Evolutionary conservation across 1,284 basidiomycete species (phyloP).

Genomic region (Blastosporella zonata): DNA sequence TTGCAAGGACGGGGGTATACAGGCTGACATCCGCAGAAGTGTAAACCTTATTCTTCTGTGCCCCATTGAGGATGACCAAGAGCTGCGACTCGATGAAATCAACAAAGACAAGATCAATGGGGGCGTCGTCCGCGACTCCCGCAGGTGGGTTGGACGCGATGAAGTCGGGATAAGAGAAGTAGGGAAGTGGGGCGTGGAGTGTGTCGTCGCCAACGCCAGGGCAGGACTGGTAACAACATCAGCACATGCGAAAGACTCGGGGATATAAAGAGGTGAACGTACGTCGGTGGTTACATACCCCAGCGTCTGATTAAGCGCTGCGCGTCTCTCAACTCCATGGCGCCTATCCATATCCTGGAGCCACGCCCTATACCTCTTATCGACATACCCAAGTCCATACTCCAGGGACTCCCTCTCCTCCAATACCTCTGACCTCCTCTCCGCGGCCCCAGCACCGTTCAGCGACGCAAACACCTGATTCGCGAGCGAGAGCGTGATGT

Average conservation of each 20-base stretch:
- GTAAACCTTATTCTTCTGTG: slow-evolving; percentile 47
- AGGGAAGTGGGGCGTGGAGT: slow-evolving; percentile 55
- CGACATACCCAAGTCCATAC: slow-evolving; percentile 52
- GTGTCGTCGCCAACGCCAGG: slow-evolving; percentile 72
- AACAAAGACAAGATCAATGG: slow-evolving; percentile 69
- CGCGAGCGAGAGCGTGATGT: slow-evolving; percentile 47
- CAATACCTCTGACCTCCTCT: slow-evolving; percentile 31
- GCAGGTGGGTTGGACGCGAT: slow-evolving; percentile 54
- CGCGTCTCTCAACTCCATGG: slow-evolving; percentile 32
- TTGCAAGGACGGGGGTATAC: slow-evolving; percentile 51
- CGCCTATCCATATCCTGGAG: slow-evolving; percentile 50
- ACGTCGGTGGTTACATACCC: slow-evolving; percentile 78
- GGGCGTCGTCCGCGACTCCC: slow-evolving; percentile 44
- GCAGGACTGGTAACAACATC: slow-evolving; percentile 44
- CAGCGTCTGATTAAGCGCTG: slow-evolving; percentile 49
- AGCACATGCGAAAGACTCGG: neutral
- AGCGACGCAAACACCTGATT: slow-evolving; percentile 51
- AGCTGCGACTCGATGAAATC: slow-evolving; percentile 59
- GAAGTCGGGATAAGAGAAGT: slow-evolving; percentile 52
- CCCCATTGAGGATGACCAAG: slow-evolving; percentile 50
- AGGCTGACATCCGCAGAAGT: slow-evolving; percentile 45
- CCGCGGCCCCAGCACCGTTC: slow-evolving; percentile 44
- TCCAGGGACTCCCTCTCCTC: slow-evolving; percentile 36
- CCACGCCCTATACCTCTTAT: slow-evolving; percentile 51
- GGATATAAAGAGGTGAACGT: slow-evolving; percentile 25